Conservation (phyloP, 352 stramenopile genomes). For the Phytophthora macrochlamydospora region DNA sequence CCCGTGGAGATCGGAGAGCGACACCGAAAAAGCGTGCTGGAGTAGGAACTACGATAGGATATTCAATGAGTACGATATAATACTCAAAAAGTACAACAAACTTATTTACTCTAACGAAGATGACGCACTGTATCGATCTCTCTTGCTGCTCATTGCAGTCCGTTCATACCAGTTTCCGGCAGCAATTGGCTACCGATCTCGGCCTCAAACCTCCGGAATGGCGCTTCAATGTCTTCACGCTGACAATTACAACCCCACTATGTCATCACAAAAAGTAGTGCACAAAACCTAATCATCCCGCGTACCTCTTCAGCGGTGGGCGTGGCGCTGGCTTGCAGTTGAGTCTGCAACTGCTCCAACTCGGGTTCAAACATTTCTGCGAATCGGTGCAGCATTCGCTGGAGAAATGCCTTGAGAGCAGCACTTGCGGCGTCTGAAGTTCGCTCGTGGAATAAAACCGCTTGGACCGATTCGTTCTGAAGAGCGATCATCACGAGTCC, state of each 20-base stretch:
- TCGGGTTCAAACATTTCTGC: constrained; percentile 45
- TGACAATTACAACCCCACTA: constrained; percentile 14
- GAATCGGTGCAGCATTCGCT: constrained; percentile 59
- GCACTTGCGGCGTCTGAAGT: constrained; percentile 51
- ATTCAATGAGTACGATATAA: neutral
- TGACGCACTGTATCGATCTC: neutral
- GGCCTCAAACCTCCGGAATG: constrained; percentile 35
- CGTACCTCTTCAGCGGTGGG: constrained; percentile 38
- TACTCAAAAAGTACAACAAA: constrained; percentile 15
- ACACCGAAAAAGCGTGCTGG: constrained; percentile 72
- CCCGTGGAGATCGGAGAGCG: constrained; percentile 32
- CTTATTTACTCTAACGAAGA: constrained; percentile 38
- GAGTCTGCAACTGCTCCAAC: constrained; percentile 47
- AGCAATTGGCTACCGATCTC: constrained; percentile 40
- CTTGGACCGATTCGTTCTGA: constrained; percentile 62
- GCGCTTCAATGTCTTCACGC: constrained; percentile 40
- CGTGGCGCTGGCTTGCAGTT: constrained; percentile 49
- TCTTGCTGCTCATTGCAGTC: constrained; percentile 23
- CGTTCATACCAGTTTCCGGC: constrained; percentile 12
- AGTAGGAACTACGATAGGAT: constrained; percentile 40
- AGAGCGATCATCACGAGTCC: constrained; percentile 81
- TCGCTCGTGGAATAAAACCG: constrained; percentile 81
- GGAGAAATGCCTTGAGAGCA: constrained; percentile 62
- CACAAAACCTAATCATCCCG: constrained; percentile 10
- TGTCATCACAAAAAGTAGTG: neutral